A percentile compares a stretch with the other conserved stretches of the same genome.
Evolutionary conservation across 2,329 filamentous ascomycete species (phyloP).

Genomic region (Phaeosphaeria sp.): DNA sequence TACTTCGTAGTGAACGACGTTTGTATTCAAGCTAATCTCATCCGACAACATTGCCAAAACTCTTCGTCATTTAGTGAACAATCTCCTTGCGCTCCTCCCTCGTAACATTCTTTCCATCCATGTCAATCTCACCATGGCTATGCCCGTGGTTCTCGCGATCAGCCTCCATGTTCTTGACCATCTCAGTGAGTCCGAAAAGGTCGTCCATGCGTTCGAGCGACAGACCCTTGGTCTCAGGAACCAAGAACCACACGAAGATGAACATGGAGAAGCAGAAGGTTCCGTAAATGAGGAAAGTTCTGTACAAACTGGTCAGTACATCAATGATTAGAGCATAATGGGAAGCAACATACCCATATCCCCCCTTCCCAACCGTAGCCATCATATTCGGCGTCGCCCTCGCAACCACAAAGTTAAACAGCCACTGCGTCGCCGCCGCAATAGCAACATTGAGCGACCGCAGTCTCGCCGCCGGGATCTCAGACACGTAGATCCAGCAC

Average conservation of each 20-base stretch:
- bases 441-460: slow-evolving; percentile 72
- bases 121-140: slow-evolving; percentile 26
- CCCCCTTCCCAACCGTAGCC: slow-evolving; percentile 57
- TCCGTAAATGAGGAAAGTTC: slow-evolving; percentile 74
- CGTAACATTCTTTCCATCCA: slow-evolving; percentile 38
- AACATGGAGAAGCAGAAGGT: slow-evolving; percentile 71
- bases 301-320: slow-evolving; percentile 50
- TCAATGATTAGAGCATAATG: no score
- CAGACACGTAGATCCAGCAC: slow-evolving; percentile 75
- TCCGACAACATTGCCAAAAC: no score
- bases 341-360: slow-evolving; percentile 54
- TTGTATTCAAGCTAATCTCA: neutral
- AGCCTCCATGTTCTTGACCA: slow-evolving; percentile 46
- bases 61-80: slow-evolving; percentile 9
- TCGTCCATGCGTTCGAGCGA: slow-evolving; percentile 71
- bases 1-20: neutral
- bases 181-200: slow-evolving; percentile 67
- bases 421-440: slow-evolving; percentile 73
- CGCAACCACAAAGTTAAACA: slow-evolving; percentile 78
- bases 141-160: slow-evolving; percentile 36
- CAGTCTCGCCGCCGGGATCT: slow-evolving; percentile 72
- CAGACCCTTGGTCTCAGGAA: slow-evolving; percentile 75
- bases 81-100: slow-evolving; percentile 39
- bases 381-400: slow-evolving; percentile 73
- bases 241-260: slow-evolving; percentile 70